Conservation (phyloP, 805 yeast genomes). For the Komagataella pastoris region DNA sequence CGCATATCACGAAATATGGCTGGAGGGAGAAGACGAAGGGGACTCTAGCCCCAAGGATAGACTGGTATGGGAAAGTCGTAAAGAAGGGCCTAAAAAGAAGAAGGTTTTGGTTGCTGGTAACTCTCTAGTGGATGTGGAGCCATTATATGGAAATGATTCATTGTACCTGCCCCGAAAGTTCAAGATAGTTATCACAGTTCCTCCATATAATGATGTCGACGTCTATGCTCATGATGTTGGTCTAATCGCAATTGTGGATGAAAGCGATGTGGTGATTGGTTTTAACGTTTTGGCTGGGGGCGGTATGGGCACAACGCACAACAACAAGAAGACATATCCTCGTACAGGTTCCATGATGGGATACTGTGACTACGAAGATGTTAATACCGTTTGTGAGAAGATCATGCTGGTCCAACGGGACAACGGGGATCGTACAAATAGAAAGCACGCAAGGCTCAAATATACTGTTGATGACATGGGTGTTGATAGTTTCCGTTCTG, state of each 20-base stretch:
- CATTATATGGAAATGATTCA: slow-evolving; percentile 65
- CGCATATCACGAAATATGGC: slow-evolving; percentile 95
- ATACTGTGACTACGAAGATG: slow-evolving; percentile 51
- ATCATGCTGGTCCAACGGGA: slow-evolving; percentile 92
- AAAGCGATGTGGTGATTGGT: slow-evolving; percentile 52
- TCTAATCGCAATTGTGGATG: slow-evolving; percentile 70
- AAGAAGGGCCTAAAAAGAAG: slow-evolving; percentile 67
- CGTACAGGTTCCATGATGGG: slow-evolving; percentile 87
- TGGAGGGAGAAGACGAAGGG: slow-evolving; percentile 67
- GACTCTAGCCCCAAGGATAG: slow-evolving; percentile 55
- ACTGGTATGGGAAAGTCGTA: slow-evolving; percentile 48
- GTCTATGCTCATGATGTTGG: slow-evolving; percentile 95
- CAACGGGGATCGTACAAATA: slow-evolving; percentile 85
- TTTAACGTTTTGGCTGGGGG: slow-evolving; percentile 91
- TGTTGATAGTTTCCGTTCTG: slow-evolving; percentile 65
- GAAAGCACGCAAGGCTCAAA: slow-evolving; percentile 96
- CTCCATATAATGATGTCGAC: slow-evolving; percentile 94
- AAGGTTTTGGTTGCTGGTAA: slow-evolving; percentile 81
- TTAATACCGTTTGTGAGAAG: slow-evolving; percentile 75
- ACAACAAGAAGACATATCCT: slow-evolving; percentile 93
- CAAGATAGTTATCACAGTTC: slow-evolving; percentile 88
- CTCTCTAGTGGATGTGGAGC: slow-evolving; percentile 74
- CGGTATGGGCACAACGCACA: slow-evolving; percentile 98
- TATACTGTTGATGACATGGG: slow-evolving; percentile 92
- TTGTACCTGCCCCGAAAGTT: slow-evolving; percentile 84